Base-by-base conservation (phyloP, 257 asterid species). In the Ocimum tenuiflorum region DNA sequence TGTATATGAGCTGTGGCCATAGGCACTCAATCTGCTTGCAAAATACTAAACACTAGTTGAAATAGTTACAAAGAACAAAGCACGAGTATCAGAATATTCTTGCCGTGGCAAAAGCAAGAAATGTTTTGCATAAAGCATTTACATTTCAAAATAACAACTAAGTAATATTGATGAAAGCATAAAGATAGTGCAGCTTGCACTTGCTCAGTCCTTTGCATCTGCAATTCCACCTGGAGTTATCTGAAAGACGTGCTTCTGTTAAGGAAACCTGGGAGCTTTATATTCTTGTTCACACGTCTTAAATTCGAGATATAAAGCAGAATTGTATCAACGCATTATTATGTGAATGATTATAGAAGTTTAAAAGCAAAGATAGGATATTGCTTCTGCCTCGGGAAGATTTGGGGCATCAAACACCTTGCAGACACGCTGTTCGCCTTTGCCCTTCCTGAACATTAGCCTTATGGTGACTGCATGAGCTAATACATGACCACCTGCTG, bases 391-490 rank as follows among this genome's bases (percentile, higher is more conserved):
- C 78, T 92, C 99, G 1, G 99, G 97, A 65, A 92, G 99, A 83
- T 94, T 94, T 12, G 99, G 99, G 51, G 99, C 97, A 70, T 94
- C 99, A 23, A 83, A 90, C 74, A 91, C 96, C 81, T 91, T 91
- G 91, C 99, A 94, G 71, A 94, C 97, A n/a, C 97, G 96, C 72
- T 94, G 99, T 73, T 94, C 99, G 17, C 96, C 99, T 86, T 91
- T 94, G 70, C 99, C 97, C 75, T 94, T 94, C 91, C 99, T 82
- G 88, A 94, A 94, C 99, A 94, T 94, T 27, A 94, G 85, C 70
- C 96, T 70, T 75, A 92, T 79, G 45, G 99, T 92, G 67, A 96
- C 95, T 75, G 99, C 97, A 72, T 92, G 99, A 63, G 99, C 99
- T 70, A 92, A 86, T 46, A 89, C 96, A 73, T 87, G 97, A 15